Conservation (phyloP, 225 moss, liverwort and hornwort species). For the Pseudoscleropodium purum region DNA sequence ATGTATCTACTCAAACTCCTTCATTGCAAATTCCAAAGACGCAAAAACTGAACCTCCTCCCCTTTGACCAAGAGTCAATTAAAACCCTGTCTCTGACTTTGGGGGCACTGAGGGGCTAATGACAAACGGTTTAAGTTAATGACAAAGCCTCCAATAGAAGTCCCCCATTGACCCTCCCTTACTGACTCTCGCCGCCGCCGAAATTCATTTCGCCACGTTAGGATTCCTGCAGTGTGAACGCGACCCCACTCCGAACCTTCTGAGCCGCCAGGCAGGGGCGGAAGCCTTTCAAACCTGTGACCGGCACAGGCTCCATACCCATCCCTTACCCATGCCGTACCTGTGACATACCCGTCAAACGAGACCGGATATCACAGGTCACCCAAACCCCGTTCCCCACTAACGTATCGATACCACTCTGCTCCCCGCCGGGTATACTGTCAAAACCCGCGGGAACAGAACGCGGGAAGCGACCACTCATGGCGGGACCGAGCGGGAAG, state of each 20-base stretch:
- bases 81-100: neutral
- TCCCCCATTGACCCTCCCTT: neutral
- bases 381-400: neutral
- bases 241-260: neutral
- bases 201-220: neutral
- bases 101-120: neutral
- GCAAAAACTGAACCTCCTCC: no score
- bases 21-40: no score
- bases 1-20: neutral
- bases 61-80: neutral
- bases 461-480: neutral
- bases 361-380: neutral
- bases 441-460: neutral
- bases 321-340: neutral
- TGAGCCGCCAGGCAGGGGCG: neutral
- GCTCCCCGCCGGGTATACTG: neutral
- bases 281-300: constrained; percentile 15
- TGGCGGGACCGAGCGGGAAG: neutral
- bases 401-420: neutral
- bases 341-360: neutral
- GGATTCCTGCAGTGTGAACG: neutral
- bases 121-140: neutral
- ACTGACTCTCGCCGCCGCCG: neutral
- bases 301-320: neutral
- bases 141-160: neutral